phyloP scores from a whole-genome alignment of 345 rosid genomes.

The Populus euphratica region DNA sequence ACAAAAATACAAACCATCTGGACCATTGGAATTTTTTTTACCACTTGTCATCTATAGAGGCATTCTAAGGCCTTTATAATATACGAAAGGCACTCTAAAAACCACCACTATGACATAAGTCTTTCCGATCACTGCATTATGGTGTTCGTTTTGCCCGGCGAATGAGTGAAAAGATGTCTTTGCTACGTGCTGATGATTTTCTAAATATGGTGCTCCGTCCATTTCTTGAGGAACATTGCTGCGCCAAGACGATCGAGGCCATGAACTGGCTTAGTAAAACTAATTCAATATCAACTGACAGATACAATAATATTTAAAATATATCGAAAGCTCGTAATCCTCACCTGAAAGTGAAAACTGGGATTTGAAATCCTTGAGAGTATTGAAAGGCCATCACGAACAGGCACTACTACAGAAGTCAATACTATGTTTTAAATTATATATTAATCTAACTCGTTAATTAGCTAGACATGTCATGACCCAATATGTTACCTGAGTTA shows the following conservation, averaged over 20 bases:
- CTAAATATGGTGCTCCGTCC: slow-evolving; percentile 19
- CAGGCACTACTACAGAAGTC: slow-evolving; percentile 19
- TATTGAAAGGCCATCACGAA: slow-evolving; percentile 33
- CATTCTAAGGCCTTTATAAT: no score
- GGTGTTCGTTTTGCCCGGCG: slow-evolving; percentile 41
- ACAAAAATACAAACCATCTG: no score
- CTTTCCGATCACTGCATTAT: neutral
- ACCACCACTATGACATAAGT: neutral
- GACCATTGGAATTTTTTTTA: no score
- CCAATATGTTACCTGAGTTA: slow-evolving; percentile 18
- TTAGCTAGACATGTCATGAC: no score
- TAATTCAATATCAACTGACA: neutral
- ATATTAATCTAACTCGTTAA: neutral
- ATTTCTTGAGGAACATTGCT: slow-evolving; percentile 19
- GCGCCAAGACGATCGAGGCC: neutral
- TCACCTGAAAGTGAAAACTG: slow-evolving; percentile 53
- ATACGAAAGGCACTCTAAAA: no score
- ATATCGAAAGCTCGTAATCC: neutral
- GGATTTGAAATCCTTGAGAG: slow-evolving; percentile 33
- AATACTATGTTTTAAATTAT: neutral
- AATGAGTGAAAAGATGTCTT: slow-evolving; percentile 26
- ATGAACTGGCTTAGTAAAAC: neutral
- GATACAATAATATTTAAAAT: no score
- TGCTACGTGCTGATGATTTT: slow-evolving; percentile 11
- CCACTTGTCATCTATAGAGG: no score